Conservation (phyloP, 1,284 basidiomycete genomes). For the Ustilago curta region DNA sequence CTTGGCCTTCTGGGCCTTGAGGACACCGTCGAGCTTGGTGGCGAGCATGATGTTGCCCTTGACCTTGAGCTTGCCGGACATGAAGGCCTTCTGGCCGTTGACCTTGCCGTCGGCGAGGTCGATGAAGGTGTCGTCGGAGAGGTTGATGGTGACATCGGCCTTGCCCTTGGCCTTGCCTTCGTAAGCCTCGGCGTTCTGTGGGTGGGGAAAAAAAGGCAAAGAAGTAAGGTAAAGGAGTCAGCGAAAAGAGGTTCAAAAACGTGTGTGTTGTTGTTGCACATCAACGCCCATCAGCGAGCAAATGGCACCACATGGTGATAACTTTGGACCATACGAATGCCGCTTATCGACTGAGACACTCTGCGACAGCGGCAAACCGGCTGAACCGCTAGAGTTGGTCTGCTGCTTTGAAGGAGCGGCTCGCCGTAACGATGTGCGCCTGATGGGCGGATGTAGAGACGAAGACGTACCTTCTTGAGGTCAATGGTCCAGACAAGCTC, state of each 20-base stretch:
- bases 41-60: conserved; percentile 69
- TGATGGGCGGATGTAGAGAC: not conserved
- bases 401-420: not conserved
- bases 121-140: conserved; percentile 66
- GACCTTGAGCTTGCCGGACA: conserved; percentile 68
- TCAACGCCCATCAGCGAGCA: not conserved
- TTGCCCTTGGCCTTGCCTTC: conserved; percentile 69
- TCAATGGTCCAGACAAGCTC: conserved; percentile 84
- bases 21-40: conserved; percentile 65
- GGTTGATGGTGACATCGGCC: conserved; percentile 69
- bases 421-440: not conserved
- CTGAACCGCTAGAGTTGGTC: not conserved
- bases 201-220: not conserved
- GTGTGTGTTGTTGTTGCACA: not conserved
- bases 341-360: not conserved
- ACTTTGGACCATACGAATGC: too few relatives aligned
- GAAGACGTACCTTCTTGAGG: conserved; percentile 79
- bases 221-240: not conserved
- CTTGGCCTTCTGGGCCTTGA: conserved; percentile 66
- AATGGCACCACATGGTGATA: not conserved
- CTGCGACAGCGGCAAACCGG: not conserved
- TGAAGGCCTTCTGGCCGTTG: conserved; percentile 70
- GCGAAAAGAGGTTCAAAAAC: not conserved
- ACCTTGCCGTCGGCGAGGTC: conserved; percentile 69
- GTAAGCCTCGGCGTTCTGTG: conserved; percentile 64